Conservation (phyloP, 352 stramenopile genomes). For the Globisporangium ultimum region DNA sequence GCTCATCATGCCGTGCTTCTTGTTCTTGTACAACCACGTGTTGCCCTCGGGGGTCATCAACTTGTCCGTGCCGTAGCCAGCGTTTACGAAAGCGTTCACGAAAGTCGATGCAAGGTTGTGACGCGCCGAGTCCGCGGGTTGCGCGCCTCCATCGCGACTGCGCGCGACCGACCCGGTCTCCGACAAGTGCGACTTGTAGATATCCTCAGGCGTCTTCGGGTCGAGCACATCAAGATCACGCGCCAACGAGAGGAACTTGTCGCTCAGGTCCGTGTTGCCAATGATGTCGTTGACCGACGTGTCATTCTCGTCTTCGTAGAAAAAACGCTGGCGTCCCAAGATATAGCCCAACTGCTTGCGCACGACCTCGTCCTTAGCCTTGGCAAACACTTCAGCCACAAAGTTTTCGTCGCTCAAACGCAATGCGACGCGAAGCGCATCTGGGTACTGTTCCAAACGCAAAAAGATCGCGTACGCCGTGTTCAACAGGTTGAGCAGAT, state of each 20-base stretch:
- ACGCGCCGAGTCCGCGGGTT: slow-evolving; percentile 94
- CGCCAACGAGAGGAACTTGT: slow-evolving; percentile 96
- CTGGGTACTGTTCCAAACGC: slow-evolving; percentile 91
- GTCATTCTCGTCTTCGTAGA: slow-evolving; percentile 93
- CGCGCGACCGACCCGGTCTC: slow-evolving; percentile 90
- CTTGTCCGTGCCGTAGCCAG: slow-evolving; percentile 97
- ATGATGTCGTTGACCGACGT: slow-evolving; percentile 92
- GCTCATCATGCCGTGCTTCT: slow-evolving; percentile 99
- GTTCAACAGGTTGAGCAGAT: slow-evolving; percentile 89
- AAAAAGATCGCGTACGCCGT: slow-evolving; percentile 96
- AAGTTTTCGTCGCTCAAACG: slow-evolving; percentile 85
- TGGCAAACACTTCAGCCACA: slow-evolving; percentile 74
- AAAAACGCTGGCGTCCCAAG: slow-evolving; percentile 93
- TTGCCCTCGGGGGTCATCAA: slow-evolving; percentile 92
- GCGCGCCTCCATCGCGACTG: slow-evolving; percentile 58
- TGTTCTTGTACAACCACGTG: slow-evolving; percentile 99
- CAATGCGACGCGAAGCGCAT: slow-evolving; percentile 97
- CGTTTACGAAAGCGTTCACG: slow-evolving; percentile 99
- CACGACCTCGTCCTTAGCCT: slow-evolving; percentile 61
- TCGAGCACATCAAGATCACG: slow-evolving; percentile 98
- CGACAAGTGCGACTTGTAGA: slow-evolving; percentile 99
- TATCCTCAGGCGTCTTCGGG: slow-evolving; percentile 96
- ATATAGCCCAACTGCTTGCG: slow-evolving; percentile 95
- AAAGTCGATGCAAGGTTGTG: slow-evolving; percentile 99
- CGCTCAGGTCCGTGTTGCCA: slow-evolving; percentile 95